Percentiles rank a stretch among this genome's conserved stretches.
Evolutionary conservation across 2,329 filamentous ascomycete species (phyloP).

Genomic region (Trichophyton mentagrophytes): DNA sequence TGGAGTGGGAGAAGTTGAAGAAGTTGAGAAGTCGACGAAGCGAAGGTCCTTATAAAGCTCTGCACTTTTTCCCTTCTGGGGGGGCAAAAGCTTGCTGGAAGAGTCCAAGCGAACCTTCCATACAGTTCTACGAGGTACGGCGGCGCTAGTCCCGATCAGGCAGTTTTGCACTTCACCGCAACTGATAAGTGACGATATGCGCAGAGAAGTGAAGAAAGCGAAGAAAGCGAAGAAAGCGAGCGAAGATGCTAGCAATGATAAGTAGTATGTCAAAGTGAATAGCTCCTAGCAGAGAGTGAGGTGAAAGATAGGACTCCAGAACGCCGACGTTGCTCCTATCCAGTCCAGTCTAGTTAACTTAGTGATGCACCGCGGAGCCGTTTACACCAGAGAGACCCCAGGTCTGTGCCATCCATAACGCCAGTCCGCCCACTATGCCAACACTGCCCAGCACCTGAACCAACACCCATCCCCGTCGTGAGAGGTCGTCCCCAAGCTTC

Average conservation of each 20-base stretch:
- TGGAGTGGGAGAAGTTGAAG: conserved; percentile 14
- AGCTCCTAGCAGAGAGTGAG: not conserved
- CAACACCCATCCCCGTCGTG: conserved; percentile 51
- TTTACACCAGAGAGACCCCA: conserved; percentile 25
- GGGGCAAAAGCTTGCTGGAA: conserved; percentile 6
- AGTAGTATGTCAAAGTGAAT: not conserved
- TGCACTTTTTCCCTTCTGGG: conserved; percentile 7
- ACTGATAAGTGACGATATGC: not conserved
- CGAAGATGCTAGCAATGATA: not conserved
- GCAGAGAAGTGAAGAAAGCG: not conserved
- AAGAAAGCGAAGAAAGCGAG: not conserved
- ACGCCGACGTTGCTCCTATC: not conserved
- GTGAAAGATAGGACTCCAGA: not conserved
- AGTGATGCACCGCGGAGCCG: conserved; percentile 4
- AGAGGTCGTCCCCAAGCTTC: conserved; percentile 53
- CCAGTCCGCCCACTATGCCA: conserved; percentile 59
- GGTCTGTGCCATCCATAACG: conserved; percentile 44
- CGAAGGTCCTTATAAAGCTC: conserved; percentile 11
- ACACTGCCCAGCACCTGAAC: conserved; percentile 63
- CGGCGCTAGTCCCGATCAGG: not conserved
- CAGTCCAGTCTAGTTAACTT: not conserved
- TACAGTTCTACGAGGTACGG: conserved; percentile 14
- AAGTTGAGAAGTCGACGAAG: conserved; percentile 12
- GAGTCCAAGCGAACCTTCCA: conserved; percentile 16
- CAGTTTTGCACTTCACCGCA: not conserved